Conservation (phyloP, 495 filamentous ascomycete species). For the Paragyromitra xinjiangensis region DNA sequence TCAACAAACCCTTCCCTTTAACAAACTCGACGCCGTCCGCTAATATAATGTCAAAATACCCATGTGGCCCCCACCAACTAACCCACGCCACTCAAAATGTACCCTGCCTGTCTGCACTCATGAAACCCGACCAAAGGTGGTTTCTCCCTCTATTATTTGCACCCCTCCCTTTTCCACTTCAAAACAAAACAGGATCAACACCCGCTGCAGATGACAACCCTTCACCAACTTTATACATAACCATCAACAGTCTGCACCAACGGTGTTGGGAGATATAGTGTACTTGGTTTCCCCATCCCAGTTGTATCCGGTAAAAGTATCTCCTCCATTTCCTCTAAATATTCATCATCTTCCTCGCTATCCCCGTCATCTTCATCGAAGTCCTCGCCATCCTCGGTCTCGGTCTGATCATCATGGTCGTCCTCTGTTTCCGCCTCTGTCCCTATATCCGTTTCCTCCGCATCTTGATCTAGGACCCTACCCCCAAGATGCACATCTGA, state of each 20-base stretch:
- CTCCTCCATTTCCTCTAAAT: conserved; percentile 50
- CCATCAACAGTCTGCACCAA: conserved; percentile 46
- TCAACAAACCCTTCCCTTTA: conserved; percentile 17
- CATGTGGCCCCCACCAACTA: conserved; percentile 19
- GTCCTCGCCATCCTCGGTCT: conserved; percentile 50
- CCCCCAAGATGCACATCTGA: conserved; percentile 85
- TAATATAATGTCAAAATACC: conserved; percentile 53
- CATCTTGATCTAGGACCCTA: conserved; percentile 75
- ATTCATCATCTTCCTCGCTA: conserved; percentile 40
- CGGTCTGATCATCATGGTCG: conserved; percentile 48
- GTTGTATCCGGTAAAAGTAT: conserved; percentile 40
- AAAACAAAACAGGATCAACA: neutral
- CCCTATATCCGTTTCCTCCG: conserved; percentile 66
- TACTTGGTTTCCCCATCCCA: conserved; percentile 39
- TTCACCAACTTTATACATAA: conserved; percentile 35
- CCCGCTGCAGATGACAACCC: neutral
- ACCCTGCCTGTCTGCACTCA: neutral
- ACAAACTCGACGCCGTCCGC: conserved; percentile 49
- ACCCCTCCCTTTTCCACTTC: neutral
- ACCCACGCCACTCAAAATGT: neutral
- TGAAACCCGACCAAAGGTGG: conserved; percentile 1
- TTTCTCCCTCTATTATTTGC: conserved; percentile 11
- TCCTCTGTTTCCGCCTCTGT: conserved; percentile 55
- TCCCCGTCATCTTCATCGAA: conserved; percentile 42
- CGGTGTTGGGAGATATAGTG: conserved; percentile 42